Conservation (phyloP, 169 alveolate genomes). For the Cyclospora cayetanensis region DNA sequence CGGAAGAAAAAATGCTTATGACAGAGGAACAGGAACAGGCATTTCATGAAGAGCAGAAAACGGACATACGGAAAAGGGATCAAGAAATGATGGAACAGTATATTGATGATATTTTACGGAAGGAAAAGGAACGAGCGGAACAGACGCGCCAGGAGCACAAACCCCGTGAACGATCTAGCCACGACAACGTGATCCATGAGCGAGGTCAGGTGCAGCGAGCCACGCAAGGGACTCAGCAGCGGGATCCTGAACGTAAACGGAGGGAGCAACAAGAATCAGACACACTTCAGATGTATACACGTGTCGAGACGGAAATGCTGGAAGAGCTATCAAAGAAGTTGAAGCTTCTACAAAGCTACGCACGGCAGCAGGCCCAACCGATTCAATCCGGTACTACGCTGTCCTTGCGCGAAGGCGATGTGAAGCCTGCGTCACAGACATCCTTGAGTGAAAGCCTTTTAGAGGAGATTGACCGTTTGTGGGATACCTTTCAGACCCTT, state of each 20-base stretch:
- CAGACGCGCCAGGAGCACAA: background rate
- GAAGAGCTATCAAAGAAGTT: background rate
- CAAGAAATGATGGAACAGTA: background rate
- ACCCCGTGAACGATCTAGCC: background rate
- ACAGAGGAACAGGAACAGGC: conserved; percentile 23
- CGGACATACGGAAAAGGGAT: background rate
- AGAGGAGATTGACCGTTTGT: background rate
- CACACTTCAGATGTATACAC: background rate
- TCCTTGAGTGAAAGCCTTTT: background rate
- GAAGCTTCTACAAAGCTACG: background rate
- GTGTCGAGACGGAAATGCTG: background rate
- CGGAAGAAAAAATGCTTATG: background rate
- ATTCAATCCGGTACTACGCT: background rate
- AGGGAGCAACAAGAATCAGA: background rate
- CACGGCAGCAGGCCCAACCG: background rate
- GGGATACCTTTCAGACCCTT: background rate
- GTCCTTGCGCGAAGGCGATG: background rate
- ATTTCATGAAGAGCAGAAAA: background rate
- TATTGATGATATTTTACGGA: no score
- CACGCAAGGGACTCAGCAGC: background rate
- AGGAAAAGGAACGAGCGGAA: background rate
- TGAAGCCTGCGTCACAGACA: background rate
- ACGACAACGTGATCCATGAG: no score
- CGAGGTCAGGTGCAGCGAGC: no score
- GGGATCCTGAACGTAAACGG: background rate